A percentile compares a stretch with the other conserved stretches of the same genome.
Evolutionary conservation across 2,329 filamentous ascomycete genomes (phyloP).

Genomic region (Sarocladiaceae sp.): DNA sequence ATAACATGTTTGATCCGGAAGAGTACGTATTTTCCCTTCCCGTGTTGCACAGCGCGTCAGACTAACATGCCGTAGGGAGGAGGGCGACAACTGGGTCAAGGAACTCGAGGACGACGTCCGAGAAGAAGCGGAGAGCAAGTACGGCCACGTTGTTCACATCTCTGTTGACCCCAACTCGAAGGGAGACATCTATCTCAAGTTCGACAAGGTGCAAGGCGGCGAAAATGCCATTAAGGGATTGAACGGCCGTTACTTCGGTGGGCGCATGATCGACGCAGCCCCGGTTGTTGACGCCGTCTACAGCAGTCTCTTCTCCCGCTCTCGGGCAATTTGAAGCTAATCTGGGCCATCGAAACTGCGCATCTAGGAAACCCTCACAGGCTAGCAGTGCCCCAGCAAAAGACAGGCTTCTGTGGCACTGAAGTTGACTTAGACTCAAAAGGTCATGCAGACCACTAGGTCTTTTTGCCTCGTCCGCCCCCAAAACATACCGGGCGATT

Average conservation of each 20-base stretch:
- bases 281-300: constrained; percentile 98
- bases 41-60: constrained; percentile 6
- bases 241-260: constrained; percentile 93
- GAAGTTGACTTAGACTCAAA: constrained; percentile 6
- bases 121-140: constrained; percentile 87
- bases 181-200: constrained; percentile 98
- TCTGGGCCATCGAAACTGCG: constrained; percentile 35
- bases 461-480: neutral
- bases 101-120: constrained; percentile 92
- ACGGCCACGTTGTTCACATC: constrained; percentile 97
- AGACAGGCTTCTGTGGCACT: neutral
- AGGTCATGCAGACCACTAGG: constrained; percentile 7
- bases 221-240: constrained; percentile 97
- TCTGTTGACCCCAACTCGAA: constrained; percentile 86
- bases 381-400: constrained; percentile 25
- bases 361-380: constrained; percentile 41
- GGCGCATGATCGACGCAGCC: constrained; percentile 84
- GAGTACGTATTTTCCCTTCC: constrained; percentile 59
- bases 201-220: constrained; percentile 89
- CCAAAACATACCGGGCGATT: neutral
- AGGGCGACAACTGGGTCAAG: constrained; percentile 82
- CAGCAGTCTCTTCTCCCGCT: constrained; percentile 89
- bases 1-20: constrained; percentile 90
- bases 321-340: constrained; percentile 71
- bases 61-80: constrained; percentile 56